Evolutionary conservation across 148 eudicot species (phyloP).

Genomic region (Silene uniflora): DNA sequence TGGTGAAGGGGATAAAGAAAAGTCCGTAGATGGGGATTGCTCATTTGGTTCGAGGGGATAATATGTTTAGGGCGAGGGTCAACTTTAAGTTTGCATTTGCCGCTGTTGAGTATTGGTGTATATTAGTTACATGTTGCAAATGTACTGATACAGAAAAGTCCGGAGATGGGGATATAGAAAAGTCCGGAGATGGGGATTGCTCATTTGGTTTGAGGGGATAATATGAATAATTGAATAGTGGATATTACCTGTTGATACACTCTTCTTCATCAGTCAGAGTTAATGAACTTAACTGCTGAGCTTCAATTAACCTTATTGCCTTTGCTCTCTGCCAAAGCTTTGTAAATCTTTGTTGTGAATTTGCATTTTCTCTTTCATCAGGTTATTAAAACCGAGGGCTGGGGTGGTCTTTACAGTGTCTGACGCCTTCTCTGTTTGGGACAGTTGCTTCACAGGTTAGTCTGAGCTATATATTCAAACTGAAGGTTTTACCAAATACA

Average conservation of each 20-base stretch:
- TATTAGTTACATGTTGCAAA: too few species aligned
- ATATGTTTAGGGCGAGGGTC: too few species aligned
- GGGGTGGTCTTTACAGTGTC: conserved; percentile 92
- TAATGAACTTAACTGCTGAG: not conserved
- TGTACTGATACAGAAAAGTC: too few species aligned
- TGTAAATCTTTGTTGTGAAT: not conserved
- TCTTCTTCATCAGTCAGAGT: not conserved
- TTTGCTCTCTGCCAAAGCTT: not conserved
- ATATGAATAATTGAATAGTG: too few species aligned
- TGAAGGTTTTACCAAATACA: not conserved
- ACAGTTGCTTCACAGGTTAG: conserved; percentile 84
- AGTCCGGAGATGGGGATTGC: too few species aligned
- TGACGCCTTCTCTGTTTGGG: conserved; percentile 89
- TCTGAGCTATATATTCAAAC: not conserved
- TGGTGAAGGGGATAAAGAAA: too few species aligned
- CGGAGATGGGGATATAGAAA: too few species aligned
- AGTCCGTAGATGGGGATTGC: too few species aligned
- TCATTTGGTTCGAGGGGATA: too few species aligned
- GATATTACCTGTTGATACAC: not conserved
- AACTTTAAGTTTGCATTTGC: too few species aligned
- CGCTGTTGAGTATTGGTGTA: too few species aligned
- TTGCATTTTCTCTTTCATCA: conserved; percentile 21
- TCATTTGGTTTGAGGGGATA: too few species aligned
- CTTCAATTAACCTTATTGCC: not conserved
- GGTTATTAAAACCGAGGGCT: conserved; percentile 75